Conservation (phyloP, 208 protist species). For the Kentomonas sorsogonicus region DNA sequence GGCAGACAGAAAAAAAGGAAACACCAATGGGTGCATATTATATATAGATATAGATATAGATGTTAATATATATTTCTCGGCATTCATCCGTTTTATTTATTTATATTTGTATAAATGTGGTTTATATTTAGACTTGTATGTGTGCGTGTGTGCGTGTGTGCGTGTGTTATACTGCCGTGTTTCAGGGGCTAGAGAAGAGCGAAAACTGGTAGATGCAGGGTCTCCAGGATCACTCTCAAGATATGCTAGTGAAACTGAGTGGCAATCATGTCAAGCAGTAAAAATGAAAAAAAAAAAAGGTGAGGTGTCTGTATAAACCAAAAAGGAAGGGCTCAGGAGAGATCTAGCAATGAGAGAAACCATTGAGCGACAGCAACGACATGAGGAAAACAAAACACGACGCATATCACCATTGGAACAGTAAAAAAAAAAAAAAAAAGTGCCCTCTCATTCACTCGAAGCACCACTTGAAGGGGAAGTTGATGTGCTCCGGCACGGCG, state of each 20-base stretch:
- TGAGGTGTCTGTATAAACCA: background rate
- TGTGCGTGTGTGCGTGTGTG: background rate
- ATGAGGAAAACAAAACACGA: conserved; percentile 1
- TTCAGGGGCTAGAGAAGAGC: background rate
- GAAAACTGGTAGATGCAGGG: background rate
- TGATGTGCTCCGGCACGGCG: background rate
- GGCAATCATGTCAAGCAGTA: background rate
- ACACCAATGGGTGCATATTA: background rate
- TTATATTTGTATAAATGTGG: background rate
- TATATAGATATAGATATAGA: conserved; percentile 13
- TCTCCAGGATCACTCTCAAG: background rate
- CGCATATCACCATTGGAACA: background rate
- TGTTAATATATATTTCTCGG: too few species aligned
- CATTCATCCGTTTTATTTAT: too few species aligned
- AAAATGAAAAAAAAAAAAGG: conserved; percentile 5
- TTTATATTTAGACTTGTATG: background rate
- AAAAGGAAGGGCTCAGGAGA: background rate
- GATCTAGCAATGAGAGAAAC: conserved; percentile 9
- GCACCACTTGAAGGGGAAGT: conserved; percentile 29
- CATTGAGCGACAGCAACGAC: background rate
- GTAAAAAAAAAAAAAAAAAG: conserved; percentile 3
- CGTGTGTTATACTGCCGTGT: background rate
- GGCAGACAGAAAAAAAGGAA: conserved; percentile 9
- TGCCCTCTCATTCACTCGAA: conserved; percentile 11
- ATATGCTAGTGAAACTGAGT: background rate